A percentile compares a stretch with the other conserved stretches of the same genome.
Conservation (phyloP, 163 green algal species). For the Scenedesmus sp. region DNA sequence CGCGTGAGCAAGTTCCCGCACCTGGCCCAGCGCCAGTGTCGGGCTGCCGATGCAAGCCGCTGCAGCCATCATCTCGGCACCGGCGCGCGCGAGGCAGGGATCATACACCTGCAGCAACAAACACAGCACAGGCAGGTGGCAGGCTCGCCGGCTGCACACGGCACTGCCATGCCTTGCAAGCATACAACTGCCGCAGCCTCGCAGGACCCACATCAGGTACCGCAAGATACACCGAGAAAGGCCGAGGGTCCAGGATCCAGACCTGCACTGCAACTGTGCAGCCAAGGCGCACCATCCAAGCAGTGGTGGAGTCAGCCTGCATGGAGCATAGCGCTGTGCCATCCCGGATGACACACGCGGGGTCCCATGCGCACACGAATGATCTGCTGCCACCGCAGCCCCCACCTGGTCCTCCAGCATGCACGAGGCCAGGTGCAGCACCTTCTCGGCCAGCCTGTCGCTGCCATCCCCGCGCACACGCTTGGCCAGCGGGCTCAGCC, state of each 20-base stretch:
- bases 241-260: too few species aligned
- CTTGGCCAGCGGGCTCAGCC: conserved; percentile 59
- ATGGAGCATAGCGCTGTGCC: too few species aligned
- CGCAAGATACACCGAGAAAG: too few species aligned
- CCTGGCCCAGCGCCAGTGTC: conserved; percentile 61
- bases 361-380: too few species aligned
- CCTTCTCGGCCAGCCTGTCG: conserved; percentile 56
- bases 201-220: too few species aligned
- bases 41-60: conserved; percentile 70
- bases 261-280: too few species aligned
- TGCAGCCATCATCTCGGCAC: conserved; percentile 78
- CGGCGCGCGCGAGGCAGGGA: conserved; percentile 55
- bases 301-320: too few species aligned
- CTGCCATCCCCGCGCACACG: background rate
- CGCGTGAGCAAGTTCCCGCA: conserved; percentile 48
- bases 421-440: conserved; percentile 69
- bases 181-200: too few species aligned
- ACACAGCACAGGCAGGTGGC: background rate
- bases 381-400: too few species aligned
- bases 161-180: background rate
- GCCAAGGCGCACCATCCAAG: too few species aligned
- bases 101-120: background rate
- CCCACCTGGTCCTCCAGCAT: conserved; percentile 66
- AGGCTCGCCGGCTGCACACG: background rate
- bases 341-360: too few species aligned